Percentiles rank a stretch among this genome's conserved stretches.
phyloP scores from a whole-genome alignment of 805 yeast species.

The Lipomyces lipofer region DNA sequence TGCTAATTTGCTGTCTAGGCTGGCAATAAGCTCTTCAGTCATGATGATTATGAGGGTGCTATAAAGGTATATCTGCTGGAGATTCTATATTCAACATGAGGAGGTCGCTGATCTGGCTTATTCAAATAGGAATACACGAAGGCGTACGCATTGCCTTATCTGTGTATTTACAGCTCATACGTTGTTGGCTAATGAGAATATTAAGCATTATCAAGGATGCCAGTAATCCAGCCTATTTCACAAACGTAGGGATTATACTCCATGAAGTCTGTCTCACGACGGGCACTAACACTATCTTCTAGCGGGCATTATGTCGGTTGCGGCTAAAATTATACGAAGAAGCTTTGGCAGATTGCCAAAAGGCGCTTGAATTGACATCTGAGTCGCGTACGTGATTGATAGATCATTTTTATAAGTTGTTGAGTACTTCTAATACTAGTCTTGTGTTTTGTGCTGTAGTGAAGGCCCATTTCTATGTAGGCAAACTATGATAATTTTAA shows the following conservation, averaged over 20 bases:
- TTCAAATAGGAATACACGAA: constrained; percentile 33
- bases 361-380: constrained; percentile 36
- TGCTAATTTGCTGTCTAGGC: constrained; percentile 4
- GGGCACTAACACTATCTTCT: too few relatives aligned
- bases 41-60: constrained; percentile 36
- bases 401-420: not conserved
- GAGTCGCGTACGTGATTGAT: constrained; percentile 17
- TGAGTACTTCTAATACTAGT: not conserved
- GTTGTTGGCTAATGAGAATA: too few relatives aligned
- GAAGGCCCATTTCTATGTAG: constrained; percentile 34
- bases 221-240: constrained; percentile 34
- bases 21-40: constrained; percentile 36
- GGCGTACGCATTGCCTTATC: constrained; percentile 32
- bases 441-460: constrained; percentile 20
- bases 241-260: constrained; percentile 33
- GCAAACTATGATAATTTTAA: not conserved
- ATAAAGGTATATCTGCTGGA: constrained; percentile 33
- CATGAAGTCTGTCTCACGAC: too few relatives aligned
- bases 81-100: not conserved
- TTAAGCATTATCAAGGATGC: constrained; percentile 33
- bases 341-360: constrained; percentile 34
- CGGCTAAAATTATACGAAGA: constrained; percentile 33
- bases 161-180: not conserved
- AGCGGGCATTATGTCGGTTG: constrained; percentile 35
- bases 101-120: not conserved